Percentiles rank a stretch among this genome's conserved stretches.
These are phyloP conservation scores for Platanthera zijinensis DNA, from an alignment of 106 monocot species.

Conservation along the genomic window DNA sequence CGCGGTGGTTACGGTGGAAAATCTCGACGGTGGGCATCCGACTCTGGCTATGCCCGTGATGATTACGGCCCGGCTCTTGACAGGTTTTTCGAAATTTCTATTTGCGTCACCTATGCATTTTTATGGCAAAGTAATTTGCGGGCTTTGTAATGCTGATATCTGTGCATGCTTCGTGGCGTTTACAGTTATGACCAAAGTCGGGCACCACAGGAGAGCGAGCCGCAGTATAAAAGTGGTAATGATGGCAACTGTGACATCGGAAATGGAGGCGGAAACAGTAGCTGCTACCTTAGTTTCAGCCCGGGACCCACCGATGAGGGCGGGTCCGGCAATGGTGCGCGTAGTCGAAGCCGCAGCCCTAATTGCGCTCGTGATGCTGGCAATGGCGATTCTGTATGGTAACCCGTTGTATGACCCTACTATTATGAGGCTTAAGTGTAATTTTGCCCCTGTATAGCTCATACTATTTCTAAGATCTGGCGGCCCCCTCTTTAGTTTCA, in stretches of 20 bases:
- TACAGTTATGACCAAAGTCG: neutral
- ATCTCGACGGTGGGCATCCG: slow-evolving; percentile 37
- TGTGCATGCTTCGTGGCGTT: neutral
- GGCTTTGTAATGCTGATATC: neutral
- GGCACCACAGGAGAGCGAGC: neutral
- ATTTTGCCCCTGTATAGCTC: neutral
- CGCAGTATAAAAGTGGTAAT: neutral
- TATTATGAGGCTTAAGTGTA: no score
- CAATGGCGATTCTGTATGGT: neutral
- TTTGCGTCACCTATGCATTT: neutral
- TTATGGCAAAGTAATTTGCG: neutral
- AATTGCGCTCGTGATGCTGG: neutral
- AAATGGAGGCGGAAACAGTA: neutral
- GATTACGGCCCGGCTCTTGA: neutral
- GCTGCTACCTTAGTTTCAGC: slow-evolving; percentile 6
- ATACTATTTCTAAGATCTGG: neutral
- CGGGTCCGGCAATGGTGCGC: neutral
- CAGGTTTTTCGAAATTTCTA: slow-evolving; percentile 1
- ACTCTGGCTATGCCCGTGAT: neutral
- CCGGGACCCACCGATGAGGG: neutral
- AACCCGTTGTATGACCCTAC: neutral
- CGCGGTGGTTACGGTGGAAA: slow-evolving; percentile 51
- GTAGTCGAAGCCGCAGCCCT: slow-evolving; percentile 7
- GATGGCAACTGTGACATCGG: neutral
- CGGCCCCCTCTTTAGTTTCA: neutral